A percentile compares a stretch with the other conserved stretches of the same genome.
phyloP scores from a whole-genome alignment of 345 rosid species.

The Adansonia digitata region DNA sequence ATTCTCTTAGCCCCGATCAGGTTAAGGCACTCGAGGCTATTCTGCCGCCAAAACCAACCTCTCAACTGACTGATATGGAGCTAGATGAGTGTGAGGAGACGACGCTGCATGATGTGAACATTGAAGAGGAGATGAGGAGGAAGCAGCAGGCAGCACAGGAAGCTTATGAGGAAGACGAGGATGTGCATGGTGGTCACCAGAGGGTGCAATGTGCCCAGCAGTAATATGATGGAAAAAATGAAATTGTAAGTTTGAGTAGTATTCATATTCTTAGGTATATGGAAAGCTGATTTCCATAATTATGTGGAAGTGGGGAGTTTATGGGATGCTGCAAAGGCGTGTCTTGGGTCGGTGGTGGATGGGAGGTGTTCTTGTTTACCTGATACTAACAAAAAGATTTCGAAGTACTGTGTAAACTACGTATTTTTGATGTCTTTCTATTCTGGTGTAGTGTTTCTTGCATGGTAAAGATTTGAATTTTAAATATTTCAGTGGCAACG shows the following conservation, averaged over 20 bases:
- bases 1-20: constrained; percentile 62
- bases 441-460: background rate
- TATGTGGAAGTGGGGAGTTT: background rate
- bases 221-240: constrained; percentile 27
- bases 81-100: constrained; percentile 89
- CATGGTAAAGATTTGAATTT: no score
- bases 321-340: background rate
- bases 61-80: constrained; percentile 68
- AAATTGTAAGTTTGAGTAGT: background rate
- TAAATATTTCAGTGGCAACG: no score
- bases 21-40: constrained; percentile 60
- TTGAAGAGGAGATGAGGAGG: constrained; percentile 85
- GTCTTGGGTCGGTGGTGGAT: background rate
- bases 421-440: background rate
- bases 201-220: constrained; percentile 81
- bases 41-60: constrained; percentile 44
- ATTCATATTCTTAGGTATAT: background rate
- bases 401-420: background rate
- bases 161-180: constrained; percentile 59
- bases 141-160: constrained; percentile 55
- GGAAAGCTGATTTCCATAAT: background rate
- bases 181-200: constrained; percentile 45
- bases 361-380: background rate
- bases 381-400: background rate
- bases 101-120: constrained; percentile 75